These are phyloP conservation scores for Schwanniomyces vanrijiae DNA, from an alignment of 805 yeast species.

Conservation along the genomic window DNA sequence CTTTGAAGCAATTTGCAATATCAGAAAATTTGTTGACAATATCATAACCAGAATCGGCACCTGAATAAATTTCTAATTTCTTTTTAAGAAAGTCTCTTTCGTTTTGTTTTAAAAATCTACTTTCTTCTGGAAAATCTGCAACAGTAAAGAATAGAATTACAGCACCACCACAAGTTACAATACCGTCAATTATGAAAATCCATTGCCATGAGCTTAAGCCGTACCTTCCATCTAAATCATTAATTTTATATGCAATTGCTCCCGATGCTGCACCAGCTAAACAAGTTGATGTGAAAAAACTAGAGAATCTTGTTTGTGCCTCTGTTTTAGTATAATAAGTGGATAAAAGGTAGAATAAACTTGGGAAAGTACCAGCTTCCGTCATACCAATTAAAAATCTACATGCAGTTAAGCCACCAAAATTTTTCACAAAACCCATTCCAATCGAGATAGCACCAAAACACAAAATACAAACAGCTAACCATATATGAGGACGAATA, in stretches of 20 bases:
- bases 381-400: slow-evolving; percentile 66
- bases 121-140: slow-evolving; percentile 73
- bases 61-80: slow-evolving; percentile 54
- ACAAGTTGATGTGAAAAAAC: slow-evolving; percentile 69
- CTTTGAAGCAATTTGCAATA: slow-evolving; percentile 52
- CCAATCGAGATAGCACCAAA: slow-evolving; percentile 67
- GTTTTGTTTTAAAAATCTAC: slow-evolving; percentile 46
- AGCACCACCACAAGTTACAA: slow-evolving; percentile 35
- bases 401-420: slow-evolving; percentile 58
- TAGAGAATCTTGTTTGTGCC: slow-evolving; percentile 66
- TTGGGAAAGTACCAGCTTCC: slow-evolving; percentile 75
- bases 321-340: slow-evolving; percentile 65
- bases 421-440: slow-evolving; percentile 62
- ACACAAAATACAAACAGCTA: slow-evolving; percentile 54
- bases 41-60: slow-evolving; percentile 48
- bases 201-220: slow-evolving; percentile 50
- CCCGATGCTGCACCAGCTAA: slow-evolving; percentile 82
- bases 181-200: slow-evolving; percentile 52
- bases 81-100: slow-evolving; percentile 57
- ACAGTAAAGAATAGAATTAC: slow-evolving; percentile 46
- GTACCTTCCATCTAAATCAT: slow-evolving; percentile 49
- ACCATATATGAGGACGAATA: slow-evolving; percentile 65
- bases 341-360: slow-evolving; percentile 67
- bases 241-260: slow-evolving; percentile 64
- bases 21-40: slow-evolving; percentile 46